These are phyloP conservation scores for Aspergillus cristatus DNA, from an alignment of 495 filamentous ascomycete species.

Conservation along the genomic window DNA sequence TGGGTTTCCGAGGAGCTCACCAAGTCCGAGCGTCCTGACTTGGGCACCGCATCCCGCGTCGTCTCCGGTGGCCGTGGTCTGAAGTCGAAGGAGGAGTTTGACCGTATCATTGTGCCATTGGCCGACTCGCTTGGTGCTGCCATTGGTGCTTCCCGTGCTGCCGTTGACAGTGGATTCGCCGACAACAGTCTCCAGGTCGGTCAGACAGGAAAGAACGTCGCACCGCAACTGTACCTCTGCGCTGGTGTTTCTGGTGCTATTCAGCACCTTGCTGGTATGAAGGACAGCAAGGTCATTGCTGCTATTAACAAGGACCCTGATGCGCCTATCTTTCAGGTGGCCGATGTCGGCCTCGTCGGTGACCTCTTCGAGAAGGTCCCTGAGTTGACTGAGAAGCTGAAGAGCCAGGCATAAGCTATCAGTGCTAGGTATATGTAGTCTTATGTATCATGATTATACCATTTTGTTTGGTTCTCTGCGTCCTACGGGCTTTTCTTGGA, in stretches of 20 bases:
- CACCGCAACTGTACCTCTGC: constrained; percentile 88
- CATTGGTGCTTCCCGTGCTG: constrained; percentile 87
- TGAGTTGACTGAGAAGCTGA: constrained; percentile 92
- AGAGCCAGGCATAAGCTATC: constrained; percentile 35
- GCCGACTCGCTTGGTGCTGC: constrained; percentile 89
- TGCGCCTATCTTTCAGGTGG: constrained; percentile 96
- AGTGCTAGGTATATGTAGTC: constrained; percentile 3
- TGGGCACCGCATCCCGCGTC: constrained; percentile 76
- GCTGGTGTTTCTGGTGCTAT: constrained; percentile 96
- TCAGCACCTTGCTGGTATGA: constrained; percentile 98
- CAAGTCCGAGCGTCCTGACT: constrained; percentile 90
- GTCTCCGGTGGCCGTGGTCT: constrained; percentile 91
- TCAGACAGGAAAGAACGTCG: constrained; percentile 97
- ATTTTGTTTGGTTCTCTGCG: constrained; percentile 3
- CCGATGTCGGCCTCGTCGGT: constrained; percentile 89
- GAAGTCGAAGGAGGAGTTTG: constrained; percentile 96
- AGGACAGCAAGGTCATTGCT: constrained; percentile 99
- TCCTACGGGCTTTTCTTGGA: constrained; percentile 4
- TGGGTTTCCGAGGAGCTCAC: constrained; percentile 93
- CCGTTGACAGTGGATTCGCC: constrained; percentile 96
- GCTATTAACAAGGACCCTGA: constrained; percentile 97
- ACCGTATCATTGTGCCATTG: constrained; percentile 79
- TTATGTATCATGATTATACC: constrained; percentile 20
- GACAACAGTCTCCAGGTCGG: constrained; percentile 98
- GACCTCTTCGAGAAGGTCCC: constrained; percentile 94